Evolutionary conservation across 257 asterid species (phyloP), one percentile per base, ranked within the genome.

Genomic region (Solanum sejunctum): DNA sequence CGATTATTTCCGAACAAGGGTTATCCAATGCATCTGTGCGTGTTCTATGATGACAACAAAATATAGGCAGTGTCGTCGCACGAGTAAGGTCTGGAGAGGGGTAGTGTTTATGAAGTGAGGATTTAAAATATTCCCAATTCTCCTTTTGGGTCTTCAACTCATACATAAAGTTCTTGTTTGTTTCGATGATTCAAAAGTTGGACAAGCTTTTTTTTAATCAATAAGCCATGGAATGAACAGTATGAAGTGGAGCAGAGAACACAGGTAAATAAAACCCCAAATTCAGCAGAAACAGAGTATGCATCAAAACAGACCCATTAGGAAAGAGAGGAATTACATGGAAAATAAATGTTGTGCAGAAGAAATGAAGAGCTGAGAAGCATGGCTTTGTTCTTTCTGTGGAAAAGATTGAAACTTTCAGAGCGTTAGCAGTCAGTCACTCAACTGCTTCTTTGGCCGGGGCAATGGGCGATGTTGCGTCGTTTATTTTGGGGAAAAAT

Each of bases 281-380:
- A 17, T 28, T 66, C n/a, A 12, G 45, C 43, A 28, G 47, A 66
- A 26, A 67, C 7, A 72, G 80, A 6, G 36, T 21, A 23, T 73
- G 12, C 47, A 10, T n/a, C n/a, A 45, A 12, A 12, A 47, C 0
- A 12, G 39, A 16, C 21, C 80, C 39, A 2, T 28, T 66, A 86
- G 73, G 73, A 84, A 84, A 84, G 57, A 85, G 73, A 84, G 66
- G 52, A 84, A 83, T 90, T 89, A 92, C 98, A 67, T 32, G 88
- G 88, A 58, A 87, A 84, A 56, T 72, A 85, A 77, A 82, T 47
- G 8, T 88, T 57, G 86, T 90, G 64, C 57, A 82, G 85, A 80
- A 91, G 88, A 58, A 90, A 81, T 41, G 88, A 69, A 83, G 91
- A 91, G 75, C 86, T 87, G 6, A 88, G 60, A 82, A 88, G 79